phyloP scores from a whole-genome alignment of 2,329 filamentous ascomycete genomes.

The Fusarium armeniacum region DNA sequence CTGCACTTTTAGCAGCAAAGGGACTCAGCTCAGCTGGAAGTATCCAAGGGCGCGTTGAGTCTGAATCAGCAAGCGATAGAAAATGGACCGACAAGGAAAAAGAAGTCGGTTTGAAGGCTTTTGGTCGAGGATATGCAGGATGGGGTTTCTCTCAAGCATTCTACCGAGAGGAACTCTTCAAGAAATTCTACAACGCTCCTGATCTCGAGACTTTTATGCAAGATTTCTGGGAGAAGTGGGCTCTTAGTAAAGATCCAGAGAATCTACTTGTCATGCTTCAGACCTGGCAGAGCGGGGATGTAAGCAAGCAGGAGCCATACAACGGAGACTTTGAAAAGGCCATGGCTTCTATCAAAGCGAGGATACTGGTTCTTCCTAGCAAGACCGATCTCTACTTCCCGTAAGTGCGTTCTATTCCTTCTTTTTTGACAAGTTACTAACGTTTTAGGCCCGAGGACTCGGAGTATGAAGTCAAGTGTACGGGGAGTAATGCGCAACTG shows the following conservation, averaged over 20 bases:
- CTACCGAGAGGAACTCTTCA: constrained; percentile 79
- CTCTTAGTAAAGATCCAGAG: constrained; percentile 79
- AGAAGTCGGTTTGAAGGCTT: constrained; percentile 70
- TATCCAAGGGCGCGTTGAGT: constrained; percentile 48
- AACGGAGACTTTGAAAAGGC: constrained; percentile 75
- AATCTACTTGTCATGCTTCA: constrained; percentile 81
- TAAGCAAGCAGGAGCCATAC: constrained; percentile 77
- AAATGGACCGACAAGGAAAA: constrained; percentile 60
- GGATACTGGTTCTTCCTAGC: constrained; percentile 76
- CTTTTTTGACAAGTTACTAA: background rate
- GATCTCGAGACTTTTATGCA: constrained; percentile 80
- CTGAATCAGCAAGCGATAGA: constrained; percentile 36
- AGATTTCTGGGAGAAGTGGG: constrained; percentile 83
- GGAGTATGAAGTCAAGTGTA: constrained; percentile 74
- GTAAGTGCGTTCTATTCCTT: constrained; percentile 7
- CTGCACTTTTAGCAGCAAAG: constrained; percentile 60
- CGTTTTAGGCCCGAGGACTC: constrained; percentile 74
- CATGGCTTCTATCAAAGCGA: constrained; percentile 78
- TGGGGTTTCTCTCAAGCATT: constrained; percentile 87
- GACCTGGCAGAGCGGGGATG: constrained; percentile 83
- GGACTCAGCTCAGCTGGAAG: constrained; percentile 66
- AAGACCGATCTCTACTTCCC: constrained; percentile 87
- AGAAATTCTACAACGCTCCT: constrained; percentile 73
- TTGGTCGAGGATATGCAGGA: constrained; percentile 82
- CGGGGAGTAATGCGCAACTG: constrained; percentile 55